These are phyloP conservation scores for Hemileccinum impolitum DNA, from an alignment of 768 basidiomycete species.

Conservation along the genomic window DNA sequence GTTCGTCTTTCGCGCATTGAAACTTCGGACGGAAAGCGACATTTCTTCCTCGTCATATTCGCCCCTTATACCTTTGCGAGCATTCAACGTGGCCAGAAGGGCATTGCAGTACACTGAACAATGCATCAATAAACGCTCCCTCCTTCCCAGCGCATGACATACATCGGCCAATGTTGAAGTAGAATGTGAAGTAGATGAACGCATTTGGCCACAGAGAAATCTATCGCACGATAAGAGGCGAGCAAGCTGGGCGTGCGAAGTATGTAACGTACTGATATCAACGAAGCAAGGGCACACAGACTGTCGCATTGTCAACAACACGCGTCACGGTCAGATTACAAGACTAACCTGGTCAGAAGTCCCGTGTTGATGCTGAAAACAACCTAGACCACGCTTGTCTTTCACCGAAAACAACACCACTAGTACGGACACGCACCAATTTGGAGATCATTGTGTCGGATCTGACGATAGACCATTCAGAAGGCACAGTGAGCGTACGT, in stretches of 20 bases:
- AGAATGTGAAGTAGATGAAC: slow-evolving; percentile 58
- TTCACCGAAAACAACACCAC: background rate
- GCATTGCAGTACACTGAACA: slow-evolving; percentile 54
- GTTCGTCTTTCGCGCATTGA: slow-evolving; percentile 1
- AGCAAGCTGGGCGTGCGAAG: too few species aligned
- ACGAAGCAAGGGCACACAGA: slow-evolving; percentile 51
- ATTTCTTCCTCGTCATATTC: slow-evolving; percentile 6
- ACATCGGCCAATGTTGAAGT: slow-evolving; percentile 58
- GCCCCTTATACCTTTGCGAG: slow-evolving; percentile 44
- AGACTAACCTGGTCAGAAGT: slow-evolving; percentile 30
- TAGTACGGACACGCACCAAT: slow-evolving; percentile 23
- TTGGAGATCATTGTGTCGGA: slow-evolving; percentile 52
- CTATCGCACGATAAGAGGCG: slow-evolving; percentile 24
- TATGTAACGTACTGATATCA: slow-evolving; percentile 32
- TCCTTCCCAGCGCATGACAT: slow-evolving; percentile 22
- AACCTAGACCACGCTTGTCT: slow-evolving; percentile 32
- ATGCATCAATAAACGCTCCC: background rate
- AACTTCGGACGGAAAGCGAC: slow-evolving; percentile 15
- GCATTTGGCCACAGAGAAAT: slow-evolving; percentile 45
- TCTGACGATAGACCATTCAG: slow-evolving; percentile 6
- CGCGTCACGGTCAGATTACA: background rate
- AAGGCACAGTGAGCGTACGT: background rate
- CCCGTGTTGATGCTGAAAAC: slow-evolving; percentile 49
- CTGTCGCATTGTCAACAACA: slow-evolving; percentile 22
- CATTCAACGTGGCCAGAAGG: slow-evolving; percentile 59